Base-by-base conservation (phyloP, 1,139 yeast species). In the Magnusiomyces suaveolens region DNA sequence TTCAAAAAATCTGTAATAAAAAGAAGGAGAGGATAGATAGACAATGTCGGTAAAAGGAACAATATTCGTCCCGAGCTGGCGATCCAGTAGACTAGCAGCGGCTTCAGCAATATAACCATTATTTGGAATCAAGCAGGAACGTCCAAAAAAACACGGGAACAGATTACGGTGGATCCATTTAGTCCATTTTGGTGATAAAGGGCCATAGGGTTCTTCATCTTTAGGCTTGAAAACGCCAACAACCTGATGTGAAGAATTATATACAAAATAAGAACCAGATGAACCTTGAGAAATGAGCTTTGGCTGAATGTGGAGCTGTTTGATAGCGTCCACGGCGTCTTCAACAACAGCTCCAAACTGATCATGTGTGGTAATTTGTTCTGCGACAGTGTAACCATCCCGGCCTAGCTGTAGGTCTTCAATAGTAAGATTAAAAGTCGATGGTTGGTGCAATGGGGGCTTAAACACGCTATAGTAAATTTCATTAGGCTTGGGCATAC, bases 151-250 rank as follows among this genome's bases (percentile, higher is more conserved):
- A 63, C 89, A 84, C 0, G 90, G 90, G 57, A 84, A 84, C 59
- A 84, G 75, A 33, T 84, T 84, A 58, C 90, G 69, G 64, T 84
- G 90, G 8, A 83, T 66, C 90, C 90, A 84, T 68, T 84, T 84
- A 1, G 87, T 79, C 89, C 90, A 83, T 65, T 84, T 84, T 0
- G 90, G 90, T 3, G 86, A 81, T 53, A 84, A 64, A 0, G 89
- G 87, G 0, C 90, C 92, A 63, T 84, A 84, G 0, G 90, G 92
- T 61, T 84, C 90, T 66, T 84, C 92, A 66, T 84, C 88, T 64
- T 83, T 83, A 4, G 92, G 92, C 64, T 84, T 84, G 72, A 84
- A 84, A 1, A 84, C 82, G 0, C 84, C 90, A 3, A 76, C 76
- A 8, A 69, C 65, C 46, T 67, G 64, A 33, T 69, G 67, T 1